Evolutionary conservation across 2,329 filamentous ascomycete species (phyloP), one percentile per base, ranked within the genome.

Genomic region (Mollisiaceae sp.): DNA sequence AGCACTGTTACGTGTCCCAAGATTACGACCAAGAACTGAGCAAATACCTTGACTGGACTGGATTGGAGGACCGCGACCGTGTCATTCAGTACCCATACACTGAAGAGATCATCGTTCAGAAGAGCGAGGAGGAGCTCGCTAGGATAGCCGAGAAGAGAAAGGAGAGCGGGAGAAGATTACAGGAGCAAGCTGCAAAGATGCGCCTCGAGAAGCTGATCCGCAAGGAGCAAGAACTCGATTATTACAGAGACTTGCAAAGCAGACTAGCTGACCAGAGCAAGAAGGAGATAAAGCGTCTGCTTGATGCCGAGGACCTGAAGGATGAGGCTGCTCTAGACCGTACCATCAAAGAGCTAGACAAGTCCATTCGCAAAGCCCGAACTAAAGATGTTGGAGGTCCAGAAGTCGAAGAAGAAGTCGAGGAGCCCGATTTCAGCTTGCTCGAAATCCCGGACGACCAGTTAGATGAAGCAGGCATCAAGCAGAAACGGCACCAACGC

Each of bases 121-220:
- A 99, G 81, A 95, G 91, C 1, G 92, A 97, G 75, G 95, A 98
- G 77, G 95, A 99, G 77, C 85, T 99, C 18, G 93, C 92, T 2
- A 86, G 89, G 47, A 92, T 96, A 69, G 93, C 94, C 12, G 95
- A 99, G 81, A 91, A 94, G 76, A 93, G 97, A 75, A 97, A 96
- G 77, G 95, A 99, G 79, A 95, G 93, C 71, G 95, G 95, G 0
- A 85, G 95, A 69, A 85, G 96, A 55, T 77, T 99, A 32, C 95
- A 99, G 77, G 93, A 97, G 74, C 95, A 99, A 78, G 95, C 95
- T 0, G 94, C 94, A 11, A 98, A 97, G 79, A 97, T 97, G 93
- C 90, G 95, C 8, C 82, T 99, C 0, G 95, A 99, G 70, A 97
- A 97, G 74, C 83, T 99, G 56, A 92, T 98, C 77, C 91, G 92